Evolutionary conservation across 805 yeast species (phyloP), one percentile per base, ranked within the genome.

Genomic region (Debaryomyces castellii): DNA sequence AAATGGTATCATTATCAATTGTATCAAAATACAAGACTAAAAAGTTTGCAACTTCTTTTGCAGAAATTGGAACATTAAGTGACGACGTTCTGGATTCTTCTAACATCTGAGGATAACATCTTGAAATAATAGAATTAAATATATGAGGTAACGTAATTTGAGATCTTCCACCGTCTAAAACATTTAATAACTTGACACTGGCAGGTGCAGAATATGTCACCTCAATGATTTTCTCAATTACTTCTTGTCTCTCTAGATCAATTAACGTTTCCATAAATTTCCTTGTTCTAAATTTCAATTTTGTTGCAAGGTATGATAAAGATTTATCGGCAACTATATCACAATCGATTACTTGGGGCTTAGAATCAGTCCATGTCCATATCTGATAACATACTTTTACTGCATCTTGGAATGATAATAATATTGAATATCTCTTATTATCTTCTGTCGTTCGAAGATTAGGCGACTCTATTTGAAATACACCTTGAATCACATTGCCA

Each of bases 81-180:
- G 81, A 69, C 0, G 88, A 78, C 43, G 66, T 67, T 8, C 62
- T 48, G n/a, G 52, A 51, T 12, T 64, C 72, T 0, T 60, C 62
- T 6, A 67, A 44, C 2, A 58, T 17, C 40, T 55, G 62, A 0
- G 75, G 71, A 24, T 60, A 56, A 44, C 79, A 69, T 47, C 85
- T 67, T 8, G 81, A 67, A 18, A 64, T 58, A 25, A 85, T 71
- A 0, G 87, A 71, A 46, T 78, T 73, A 52, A 88, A 71, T 4
- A 90, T 66, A 53, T 79, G 76, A 0, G 95, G 91, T 11, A 89
- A 67, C 0, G 95, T 86, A 4, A 80, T 55, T 46, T 82, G 87
- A 0, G 96, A 87, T 51, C 87, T 80, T 6, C 96, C 86, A 0
- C 94, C 92, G 64, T 91, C 97, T 40, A 91, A 66, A 2, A 87